These are phyloP conservation scores for Flaveria sonorensis DNA, from an alignment of 129 eudicot genomes.

Conservation along the genomic window DNA sequence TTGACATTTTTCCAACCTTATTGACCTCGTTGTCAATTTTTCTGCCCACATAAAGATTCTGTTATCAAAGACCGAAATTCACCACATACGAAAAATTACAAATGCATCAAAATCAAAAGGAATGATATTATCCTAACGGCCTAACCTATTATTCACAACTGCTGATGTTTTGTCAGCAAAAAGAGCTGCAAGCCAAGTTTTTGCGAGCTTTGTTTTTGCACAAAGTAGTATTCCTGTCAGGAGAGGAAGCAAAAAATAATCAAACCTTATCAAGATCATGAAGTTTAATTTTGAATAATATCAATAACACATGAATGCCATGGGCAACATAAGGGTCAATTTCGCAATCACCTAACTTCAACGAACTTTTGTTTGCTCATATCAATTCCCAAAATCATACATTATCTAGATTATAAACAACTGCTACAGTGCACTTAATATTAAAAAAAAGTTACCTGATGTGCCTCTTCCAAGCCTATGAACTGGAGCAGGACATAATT, in stretches of 20 bases:
- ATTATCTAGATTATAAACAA: constrained; percentile 13
- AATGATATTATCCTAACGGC: constrained; percentile 14
- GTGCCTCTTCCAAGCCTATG: constrained; percentile 98
- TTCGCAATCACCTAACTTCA: constrained; percentile 1
- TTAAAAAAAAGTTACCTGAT: constrained; percentile 54
- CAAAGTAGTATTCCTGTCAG: constrained; percentile 86
- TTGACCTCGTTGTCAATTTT: constrained; percentile 34
- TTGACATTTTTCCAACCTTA: constrained; percentile 55
- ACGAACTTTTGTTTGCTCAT: not conserved
- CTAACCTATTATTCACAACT: constrained; percentile 59
- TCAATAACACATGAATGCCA: not conserved
- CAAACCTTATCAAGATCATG: not conserved
- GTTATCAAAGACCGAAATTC: constrained; percentile 10
- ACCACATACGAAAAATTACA: constrained; percentile 1
- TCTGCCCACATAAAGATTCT: constrained; percentile 40
- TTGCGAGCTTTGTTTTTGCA: constrained; percentile 90
- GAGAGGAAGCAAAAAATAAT: not conserved
- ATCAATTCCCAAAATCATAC: not conserved
- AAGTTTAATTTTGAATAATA: not conserved
- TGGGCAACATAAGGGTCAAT: not conserved
- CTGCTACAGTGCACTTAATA: not conserved
- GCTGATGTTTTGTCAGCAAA: constrained; percentile 91
- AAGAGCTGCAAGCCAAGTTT: constrained; percentile 74
- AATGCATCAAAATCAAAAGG: not conserved
- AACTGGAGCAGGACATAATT: constrained; percentile 76